Evolutionary conservation across 73 alveolate genomes (phyloP).

Genomic region (Effrenium voratum): DNA sequence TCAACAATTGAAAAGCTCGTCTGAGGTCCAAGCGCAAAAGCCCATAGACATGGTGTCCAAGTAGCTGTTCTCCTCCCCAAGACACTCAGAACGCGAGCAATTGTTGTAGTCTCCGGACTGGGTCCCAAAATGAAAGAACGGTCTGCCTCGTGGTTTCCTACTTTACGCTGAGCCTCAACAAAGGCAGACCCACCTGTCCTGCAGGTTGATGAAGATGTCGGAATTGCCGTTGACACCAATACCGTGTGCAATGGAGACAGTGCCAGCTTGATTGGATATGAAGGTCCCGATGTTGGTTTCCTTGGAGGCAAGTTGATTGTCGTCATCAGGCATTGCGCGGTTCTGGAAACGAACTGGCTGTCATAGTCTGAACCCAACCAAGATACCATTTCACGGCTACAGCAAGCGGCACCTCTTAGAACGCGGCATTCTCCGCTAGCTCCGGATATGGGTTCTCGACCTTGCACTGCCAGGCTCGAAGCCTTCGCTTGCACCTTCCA

Average conservation of each 20-base stretch:
- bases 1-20: not conserved
- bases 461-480: not conserved
- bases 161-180: too few relatives aligned
- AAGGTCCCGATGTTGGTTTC: conserved; percentile 63
- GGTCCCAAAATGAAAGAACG: not conserved
- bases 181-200: not conserved
- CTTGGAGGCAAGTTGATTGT: not conserved
- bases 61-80: conserved; percentile 63
- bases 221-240: conserved; percentile 92
- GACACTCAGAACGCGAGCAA: not conserved
- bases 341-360: not conserved
- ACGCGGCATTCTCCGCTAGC: conserved; percentile 50
- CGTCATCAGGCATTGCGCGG: not conserved
- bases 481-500: not conserved
- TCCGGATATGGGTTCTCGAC: conserved; percentile 85
- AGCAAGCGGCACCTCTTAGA: not conserved
- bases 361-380: not conserved
- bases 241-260: conserved; percentile 80
- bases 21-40: conserved; percentile 45
- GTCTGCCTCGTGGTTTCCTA: too few relatives aligned
- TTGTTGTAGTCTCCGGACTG: not conserved
- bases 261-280: conserved; percentile 49
- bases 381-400: not conserved
- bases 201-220: conserved; percentile 69
- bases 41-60: conserved; percentile 91